Base-by-base conservation (phyloP, 192 early-diverging fungal species). In the Dissophora ornata region DNA sequence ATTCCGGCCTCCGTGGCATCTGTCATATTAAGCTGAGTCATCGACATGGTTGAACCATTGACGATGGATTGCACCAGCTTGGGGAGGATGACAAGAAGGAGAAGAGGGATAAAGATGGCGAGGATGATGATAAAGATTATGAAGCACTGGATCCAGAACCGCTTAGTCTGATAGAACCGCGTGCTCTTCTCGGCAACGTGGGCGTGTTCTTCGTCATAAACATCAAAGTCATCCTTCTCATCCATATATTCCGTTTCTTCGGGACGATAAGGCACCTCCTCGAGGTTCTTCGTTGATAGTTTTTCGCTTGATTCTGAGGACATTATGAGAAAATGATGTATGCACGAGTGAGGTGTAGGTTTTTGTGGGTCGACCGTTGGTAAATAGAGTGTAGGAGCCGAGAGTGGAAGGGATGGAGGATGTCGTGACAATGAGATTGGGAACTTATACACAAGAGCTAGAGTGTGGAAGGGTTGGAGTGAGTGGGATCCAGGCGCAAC, bases 51-150 rank as follows among this genome's bases (percentile, higher is more conserved):
- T 10, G 83, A 69, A 21, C 80, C 33, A 67, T 86, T 86, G 60
- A 86, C 77, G 28, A 74, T 77, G 12, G 50, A 45, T 61, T 87
- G 83, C 7, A 81, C 80, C 29, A 87, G 55, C 47, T 78, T 80
- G 26, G 86, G 86, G 41, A 87, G 79, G 44, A 80, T 65, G 9
- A 87, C 86, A 59, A 87, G 82, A 38, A 85, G 30, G 46, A 84
- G 30, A 13, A 87, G 48, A 21, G 78, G 79, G 10, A 87, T 71
- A 40, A 84, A 41, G 45, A 84, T 80, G 38, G 80, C 73, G 21
- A 84, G 30, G 29, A 82, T 0, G 21, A 87, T 62, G 29, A 82
- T 47, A 12, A 56, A 50, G 46, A 84, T 69, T 32, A 79, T 40
- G 12, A 45, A 22, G 53, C 86, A 87, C 11, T 68, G 57, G 45